Evolutionary conservation across 768 basidiomycete genomes (phyloP).

Genomic region (Tephrocybe rancida): DNA sequence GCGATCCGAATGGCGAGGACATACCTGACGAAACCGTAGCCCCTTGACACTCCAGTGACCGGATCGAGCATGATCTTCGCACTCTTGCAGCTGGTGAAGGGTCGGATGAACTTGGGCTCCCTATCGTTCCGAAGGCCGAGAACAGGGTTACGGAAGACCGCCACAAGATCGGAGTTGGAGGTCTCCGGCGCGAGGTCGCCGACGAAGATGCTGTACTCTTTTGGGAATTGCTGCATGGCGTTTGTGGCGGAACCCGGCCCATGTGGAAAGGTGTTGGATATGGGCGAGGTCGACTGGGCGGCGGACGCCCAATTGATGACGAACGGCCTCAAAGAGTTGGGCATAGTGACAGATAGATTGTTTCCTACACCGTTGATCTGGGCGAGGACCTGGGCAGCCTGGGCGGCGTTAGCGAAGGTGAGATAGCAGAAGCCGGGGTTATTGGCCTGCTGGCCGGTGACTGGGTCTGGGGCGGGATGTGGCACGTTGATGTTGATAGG

Average conservation of each 20-base stretch:
- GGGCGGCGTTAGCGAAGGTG: constrained; percentile 74
- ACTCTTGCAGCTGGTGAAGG: constrained; percentile 91
- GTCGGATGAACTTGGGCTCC: constrained; percentile 86
- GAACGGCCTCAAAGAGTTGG: constrained; percentile 83
- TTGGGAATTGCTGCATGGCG: constrained; percentile 62
- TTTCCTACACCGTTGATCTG: constrained; percentile 57
- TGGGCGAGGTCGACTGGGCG: constrained; percentile 33
- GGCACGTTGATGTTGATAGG: constrained; percentile 75
- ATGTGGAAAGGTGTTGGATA: constrained; percentile 32
- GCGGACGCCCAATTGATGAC: constrained; percentile 75
- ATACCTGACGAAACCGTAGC: constrained; percentile 91
- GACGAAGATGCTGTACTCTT: constrained; percentile 94
- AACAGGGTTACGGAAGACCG: constrained; percentile 88
- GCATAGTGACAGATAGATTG: constrained; percentile 65
- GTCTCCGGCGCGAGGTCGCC: constrained; percentile 93
- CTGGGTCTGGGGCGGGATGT: constrained; percentile 55
- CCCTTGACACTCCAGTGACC: constrained; percentile 83
- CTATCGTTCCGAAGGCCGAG: constrained; percentile 83
- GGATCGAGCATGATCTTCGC: constrained; percentile 96
- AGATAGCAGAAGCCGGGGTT: constrained; percentile 90
- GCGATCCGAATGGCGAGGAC: constrained; percentile 21
- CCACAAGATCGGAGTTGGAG: constrained; percentile 94
- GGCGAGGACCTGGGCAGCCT: constrained; percentile 70
- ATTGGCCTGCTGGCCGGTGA: constrained; percentile 67
- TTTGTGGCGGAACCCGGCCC: constrained; percentile 25